Evolutionary conservation across 371 early-diverging fungal species (phyloP).

Genomic region (Mucor saturninus): DNA sequence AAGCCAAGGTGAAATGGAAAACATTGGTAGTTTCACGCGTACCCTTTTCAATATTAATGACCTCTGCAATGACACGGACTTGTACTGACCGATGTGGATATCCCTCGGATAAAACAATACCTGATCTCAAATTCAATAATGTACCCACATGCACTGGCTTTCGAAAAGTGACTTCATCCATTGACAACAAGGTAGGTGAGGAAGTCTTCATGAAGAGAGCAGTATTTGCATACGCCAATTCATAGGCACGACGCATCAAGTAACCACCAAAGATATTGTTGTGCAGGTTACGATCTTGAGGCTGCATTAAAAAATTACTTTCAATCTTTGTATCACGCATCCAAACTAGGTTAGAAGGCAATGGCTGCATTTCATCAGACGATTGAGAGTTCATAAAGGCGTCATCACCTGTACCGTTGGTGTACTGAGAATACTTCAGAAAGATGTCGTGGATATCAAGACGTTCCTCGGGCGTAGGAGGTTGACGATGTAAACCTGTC

Average conservation of each 20-base stretch:
- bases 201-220: conserved; percentile 62
- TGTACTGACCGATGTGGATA: conserved; percentile 65
- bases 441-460: conserved; percentile 83
- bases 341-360: conserved; percentile 78
- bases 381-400: conserved; percentile 16
- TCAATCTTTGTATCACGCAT: conserved; percentile 82
- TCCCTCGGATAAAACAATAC: conserved; percentile 68
- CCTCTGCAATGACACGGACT: conserved; percentile 75
- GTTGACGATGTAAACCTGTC: conserved; percentile 65
- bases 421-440: conserved; percentile 64
- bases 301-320: conserved; percentile 75
- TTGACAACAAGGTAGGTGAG: conserved; percentile 60
- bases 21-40: conserved; percentile 73
- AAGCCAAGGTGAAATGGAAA: conserved; percentile 80
- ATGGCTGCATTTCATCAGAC: conserved; percentile 21
- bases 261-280: conserved; percentile 93
- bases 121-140: conserved; percentile 69
- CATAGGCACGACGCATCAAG: conserved; percentile 76
- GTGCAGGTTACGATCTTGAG: conserved; percentile 92
- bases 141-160: conserved; percentile 89
- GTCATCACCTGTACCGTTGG: conserved; percentile 19
- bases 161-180: conserved; percentile 88
- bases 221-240: conserved; percentile 80
- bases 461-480: conserved; percentile 86
- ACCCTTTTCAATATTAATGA: conserved; percentile 66